A percentile compares a stretch with the other conserved stretches of the same genome.
phyloP scores from a whole-genome alignment of 1,139 yeast species.

The Hansenula lynferdii region DNA sequence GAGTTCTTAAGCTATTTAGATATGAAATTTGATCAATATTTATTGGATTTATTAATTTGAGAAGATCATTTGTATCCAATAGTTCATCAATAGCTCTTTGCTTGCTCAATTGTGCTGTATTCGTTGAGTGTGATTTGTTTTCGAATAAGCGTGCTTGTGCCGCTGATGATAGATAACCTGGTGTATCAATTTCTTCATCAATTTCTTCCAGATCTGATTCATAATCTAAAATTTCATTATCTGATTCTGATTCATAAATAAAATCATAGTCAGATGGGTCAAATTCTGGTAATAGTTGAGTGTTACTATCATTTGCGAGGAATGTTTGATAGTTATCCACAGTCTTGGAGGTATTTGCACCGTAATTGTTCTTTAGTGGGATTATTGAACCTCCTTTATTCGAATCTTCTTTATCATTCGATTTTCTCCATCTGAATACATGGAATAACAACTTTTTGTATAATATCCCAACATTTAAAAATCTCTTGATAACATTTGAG shows the following conservation, averaged over 20 bases:
- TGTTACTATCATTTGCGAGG: slow-evolving; percentile 45
- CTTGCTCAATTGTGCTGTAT: slow-evolving; percentile 3
- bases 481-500: background rate
- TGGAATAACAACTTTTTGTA: background rate
- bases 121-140: slow-evolving; percentile 1
- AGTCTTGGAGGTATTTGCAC: too few relatives aligned
- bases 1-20: slow-evolving; percentile 18
- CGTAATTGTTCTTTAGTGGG: too few relatives aligned
- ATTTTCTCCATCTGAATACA: slow-evolving; percentile 12
- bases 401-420: background rate
- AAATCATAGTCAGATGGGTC: slow-evolving; percentile 18
- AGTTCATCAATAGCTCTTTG: slow-evolving; percentile 19
- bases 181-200: slow-evolving; percentile 9
- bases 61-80: slow-evolving; percentile 15
- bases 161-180: slow-evolving; percentile 2
- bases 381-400: background rate
- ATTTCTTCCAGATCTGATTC: slow-evolving; percentile 23
- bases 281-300: slow-evolving; percentile 22
- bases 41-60: slow-evolving; percentile 13
- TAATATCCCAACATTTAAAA: background rate
- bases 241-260: slow-evolving; percentile 17
- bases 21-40: slow-evolving; percentile 20
- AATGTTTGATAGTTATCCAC: slow-evolving; percentile 32
- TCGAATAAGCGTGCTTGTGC: slow-evolving; percentile 5
- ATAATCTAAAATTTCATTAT: slow-evolving; percentile 22